These are phyloP conservation scores for Asclepias syriaca DNA, from an alignment of 257 asterid species.

Conservation along the genomic window DNA sequence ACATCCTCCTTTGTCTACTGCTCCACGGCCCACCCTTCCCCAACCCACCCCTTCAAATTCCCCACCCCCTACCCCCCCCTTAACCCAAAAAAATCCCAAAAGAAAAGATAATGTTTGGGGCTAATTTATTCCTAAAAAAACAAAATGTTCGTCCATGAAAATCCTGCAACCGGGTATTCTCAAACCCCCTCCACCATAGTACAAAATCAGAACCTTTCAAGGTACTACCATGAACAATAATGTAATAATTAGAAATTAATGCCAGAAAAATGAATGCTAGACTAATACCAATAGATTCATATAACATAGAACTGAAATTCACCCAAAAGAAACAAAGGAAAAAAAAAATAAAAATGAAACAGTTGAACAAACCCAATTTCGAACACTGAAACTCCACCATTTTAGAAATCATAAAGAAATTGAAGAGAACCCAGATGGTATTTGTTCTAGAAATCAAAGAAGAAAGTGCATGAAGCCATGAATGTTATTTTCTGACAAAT, in stretches of 20 bases:
- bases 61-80: not conserved
- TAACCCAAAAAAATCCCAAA: not conserved
- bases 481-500: constrained; percentile 7
- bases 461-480: not conserved
- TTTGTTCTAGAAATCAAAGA: not conserved
- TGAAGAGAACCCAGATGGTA: not conserved
- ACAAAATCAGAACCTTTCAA: not conserved
- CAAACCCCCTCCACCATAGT: not conserved
- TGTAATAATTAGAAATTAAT: not conserved
- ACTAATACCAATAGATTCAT: not conserved
- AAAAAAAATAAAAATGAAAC: not conserved
- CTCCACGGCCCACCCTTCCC: not conserved
- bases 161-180: not conserved
- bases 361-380: constrained; percentile 1
- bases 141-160: not conserved
- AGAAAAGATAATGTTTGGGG: not conserved
- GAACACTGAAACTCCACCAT: not conserved
- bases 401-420: not conserved
- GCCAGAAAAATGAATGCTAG: not conserved
- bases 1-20: not conserved
- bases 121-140: too few relatives aligned
- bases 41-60: not conserved
- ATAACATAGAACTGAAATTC: not conserved
- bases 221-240: not conserved
- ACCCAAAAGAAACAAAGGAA: not conserved